A percentile compares a stretch with the other conserved stretches of the same genome.
Conservation (phyloP, 2,329 filamentous ascomycete species). For the Neoscytalidium dimidiatum region DNA sequence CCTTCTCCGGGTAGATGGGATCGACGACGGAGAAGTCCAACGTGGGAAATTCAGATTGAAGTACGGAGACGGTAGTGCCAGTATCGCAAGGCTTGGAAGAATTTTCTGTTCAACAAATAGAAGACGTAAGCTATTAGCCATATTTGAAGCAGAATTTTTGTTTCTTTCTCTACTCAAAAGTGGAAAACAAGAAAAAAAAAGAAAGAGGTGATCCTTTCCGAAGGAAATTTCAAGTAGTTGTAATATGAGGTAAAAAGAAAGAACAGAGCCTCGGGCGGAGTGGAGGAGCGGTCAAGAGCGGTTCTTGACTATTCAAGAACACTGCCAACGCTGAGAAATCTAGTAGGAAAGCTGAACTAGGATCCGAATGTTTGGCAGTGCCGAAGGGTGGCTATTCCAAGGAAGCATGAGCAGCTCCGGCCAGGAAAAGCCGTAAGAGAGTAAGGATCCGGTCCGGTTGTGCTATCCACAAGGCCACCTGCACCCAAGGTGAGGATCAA, state of each 20-base stretch:
- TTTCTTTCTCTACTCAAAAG: neutral
- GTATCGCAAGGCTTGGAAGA: slow-evolving; percentile 61
- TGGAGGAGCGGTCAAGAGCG: too few species aligned
- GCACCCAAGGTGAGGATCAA: neutral
- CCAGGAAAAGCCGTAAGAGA: neutral
- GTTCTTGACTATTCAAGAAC: too few species aligned
- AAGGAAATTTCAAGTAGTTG: too few species aligned
- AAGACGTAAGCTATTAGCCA: neutral
- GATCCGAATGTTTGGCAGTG: neutral
- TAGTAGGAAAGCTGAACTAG: neutral
- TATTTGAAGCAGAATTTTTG: too few species aligned
- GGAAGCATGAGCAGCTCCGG: neutral
- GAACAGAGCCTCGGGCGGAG: too few species aligned
- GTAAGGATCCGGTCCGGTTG: neutral
- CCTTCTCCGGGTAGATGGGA: slow-evolving; percentile 62
- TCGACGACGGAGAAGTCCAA: slow-evolving; percentile 62
- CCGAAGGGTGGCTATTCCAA: neutral
- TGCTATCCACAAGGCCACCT: neutral
- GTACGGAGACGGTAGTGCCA: slow-evolving; percentile 50
- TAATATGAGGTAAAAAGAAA: too few species aligned
- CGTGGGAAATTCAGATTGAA: slow-evolving; percentile 54
- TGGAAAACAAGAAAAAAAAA: neutral
- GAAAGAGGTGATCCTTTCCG: too few species aligned
- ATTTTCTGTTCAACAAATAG: slow-evolving; percentile 36
- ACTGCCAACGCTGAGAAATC: neutral